phyloP scores from a whole-genome alignment of 352 stramenopile species.

The Phytophthora fragariaefolia region DNA sequence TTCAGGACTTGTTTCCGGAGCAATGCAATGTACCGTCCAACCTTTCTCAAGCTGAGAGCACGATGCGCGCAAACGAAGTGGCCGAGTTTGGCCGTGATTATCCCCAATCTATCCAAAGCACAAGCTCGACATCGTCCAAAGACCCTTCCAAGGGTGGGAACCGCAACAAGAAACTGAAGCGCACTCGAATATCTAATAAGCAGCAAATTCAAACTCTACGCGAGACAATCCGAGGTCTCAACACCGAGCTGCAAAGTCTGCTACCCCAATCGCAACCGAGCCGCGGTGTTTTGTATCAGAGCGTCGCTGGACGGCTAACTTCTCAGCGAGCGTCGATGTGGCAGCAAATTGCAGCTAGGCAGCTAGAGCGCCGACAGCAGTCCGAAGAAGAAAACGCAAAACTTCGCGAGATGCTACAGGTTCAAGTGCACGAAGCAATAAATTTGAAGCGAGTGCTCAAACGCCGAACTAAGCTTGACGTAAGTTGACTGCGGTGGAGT shows the following conservation, averaged over 20 bases:
- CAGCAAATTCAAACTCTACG: conserved; percentile 22
- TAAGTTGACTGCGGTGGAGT: conserved; percentile 1
- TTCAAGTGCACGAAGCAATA: conserved; percentile 33
- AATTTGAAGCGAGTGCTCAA: conserved; percentile 27
- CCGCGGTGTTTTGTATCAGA: neutral
- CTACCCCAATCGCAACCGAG: neutral
- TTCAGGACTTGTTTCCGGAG: neutral
- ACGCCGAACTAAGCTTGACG: conserved; percentile 14
- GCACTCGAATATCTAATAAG: conserved; percentile 19
- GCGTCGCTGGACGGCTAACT: conserved; percentile 1
- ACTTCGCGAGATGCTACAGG: conserved; percentile 23
- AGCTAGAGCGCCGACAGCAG: conserved; percentile 19
- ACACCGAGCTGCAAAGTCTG: conserved; percentile 12
- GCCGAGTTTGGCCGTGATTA: neutral
- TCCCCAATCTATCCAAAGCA: neutral
- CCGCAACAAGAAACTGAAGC: conserved; percentile 4
- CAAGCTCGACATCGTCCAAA: conserved; percentile 12
- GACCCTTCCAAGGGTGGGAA: neutral
- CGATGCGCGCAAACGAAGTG: neutral
- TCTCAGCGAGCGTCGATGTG: conserved; percentile 17
- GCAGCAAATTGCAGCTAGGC: conserved; percentile 26
- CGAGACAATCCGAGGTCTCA: conserved; percentile 15
- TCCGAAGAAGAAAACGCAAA: conserved; percentile 29
- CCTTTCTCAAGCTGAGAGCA: neutral
- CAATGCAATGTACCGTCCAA: neutral